phyloP scores from a whole-genome alignment of 177 flowering plant species.

The Vitis hybrid region DNA sequence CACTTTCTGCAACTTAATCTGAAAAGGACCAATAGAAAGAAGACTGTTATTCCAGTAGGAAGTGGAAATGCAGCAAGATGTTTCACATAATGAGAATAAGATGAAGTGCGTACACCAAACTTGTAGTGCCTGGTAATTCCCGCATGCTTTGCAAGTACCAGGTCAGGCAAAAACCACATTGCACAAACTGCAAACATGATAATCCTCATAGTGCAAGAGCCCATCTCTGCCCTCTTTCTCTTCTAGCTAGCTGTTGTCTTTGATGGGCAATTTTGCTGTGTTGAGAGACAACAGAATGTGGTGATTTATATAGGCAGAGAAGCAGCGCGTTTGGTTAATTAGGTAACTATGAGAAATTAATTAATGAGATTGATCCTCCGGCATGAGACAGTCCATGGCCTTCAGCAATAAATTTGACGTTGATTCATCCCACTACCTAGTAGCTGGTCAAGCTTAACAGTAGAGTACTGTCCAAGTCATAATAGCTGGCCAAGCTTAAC shows the following conservation, averaged over 20 bases:
- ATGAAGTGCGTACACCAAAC: constrained; percentile 21
- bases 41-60: not conserved
- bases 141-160: constrained; percentile 19
- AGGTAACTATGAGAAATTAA: constrained; percentile 5
- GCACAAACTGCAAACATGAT: constrained; percentile 14
- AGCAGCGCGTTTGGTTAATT: constrained; percentile 12
- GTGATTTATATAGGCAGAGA: constrained; percentile 8
- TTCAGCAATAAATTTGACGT: not conserved
- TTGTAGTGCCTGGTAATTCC: constrained; percentile 36
- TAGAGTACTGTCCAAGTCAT: constrained; percentile 33
- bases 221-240: not conserved
- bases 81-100: not conserved
- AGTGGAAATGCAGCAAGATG: not conserved
- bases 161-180: constrained; percentile 16
- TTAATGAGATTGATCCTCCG: not conserved
- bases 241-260: too few species aligned
- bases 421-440: not conserved
- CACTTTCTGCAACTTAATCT: constrained; percentile 59
- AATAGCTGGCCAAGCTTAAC: constrained; percentile 15
- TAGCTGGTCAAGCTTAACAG: constrained; percentile 13
- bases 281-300: not conserved
- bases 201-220: not conserved
- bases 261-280: not conserved
- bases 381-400: not conserved
- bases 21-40: constrained; percentile 3